These are phyloP conservation scores for Hemisphaericaspora xylofermentans DNA, from an alignment of 1,139 yeast species.

Conservation along the genomic window DNA sequence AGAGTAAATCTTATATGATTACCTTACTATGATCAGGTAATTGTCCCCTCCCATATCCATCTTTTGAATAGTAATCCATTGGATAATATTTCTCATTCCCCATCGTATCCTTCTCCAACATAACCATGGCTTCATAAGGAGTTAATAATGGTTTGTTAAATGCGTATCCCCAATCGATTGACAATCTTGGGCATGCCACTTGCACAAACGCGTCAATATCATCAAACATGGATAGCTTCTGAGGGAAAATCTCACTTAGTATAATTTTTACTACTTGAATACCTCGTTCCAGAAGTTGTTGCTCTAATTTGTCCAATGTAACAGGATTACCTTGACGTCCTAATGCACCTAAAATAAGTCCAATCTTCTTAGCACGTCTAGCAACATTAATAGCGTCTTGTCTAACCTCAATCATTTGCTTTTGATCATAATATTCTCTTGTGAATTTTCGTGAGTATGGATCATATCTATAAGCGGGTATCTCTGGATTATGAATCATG, in stretches of 20 bases:
- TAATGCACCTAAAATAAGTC: slow-evolving; percentile 87
- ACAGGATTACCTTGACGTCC: slow-evolving; percentile 93
- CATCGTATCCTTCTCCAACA: slow-evolving; percentile 68
- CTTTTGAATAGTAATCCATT: slow-evolving; percentile 90
- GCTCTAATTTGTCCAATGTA: slow-evolving; percentile 68
- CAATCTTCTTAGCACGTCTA: slow-evolving; percentile 69
- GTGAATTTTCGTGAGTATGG: slow-evolving; percentile 94
- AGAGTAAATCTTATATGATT: slow-evolving; percentile 1
- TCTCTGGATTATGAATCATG: slow-evolving; percentile 93
- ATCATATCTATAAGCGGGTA: slow-evolving; percentile 91
- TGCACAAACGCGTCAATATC: slow-evolving; percentile 95
- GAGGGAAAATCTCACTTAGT: slow-evolving; percentile 90
- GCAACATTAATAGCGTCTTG: slow-evolving; percentile 63
- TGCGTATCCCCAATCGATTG: slow-evolving; percentile 99
- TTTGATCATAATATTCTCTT: slow-evolving; percentile 81
- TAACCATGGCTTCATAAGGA: slow-evolving; percentile 95
- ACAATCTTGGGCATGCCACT: slow-evolving; percentile 94
- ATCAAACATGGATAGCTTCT: slow-evolving; percentile 88
- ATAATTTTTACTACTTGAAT: slow-evolving; percentile 77
- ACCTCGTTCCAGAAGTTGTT: slow-evolving; percentile 51
- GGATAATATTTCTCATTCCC: slow-evolving; percentile 76
- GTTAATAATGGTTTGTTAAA: slow-evolving; percentile 88
- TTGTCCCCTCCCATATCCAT: slow-evolving; percentile 92
- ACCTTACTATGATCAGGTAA: slow-evolving; percentile 43
- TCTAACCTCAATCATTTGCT: slow-evolving; percentile 73